Base-by-base conservation (phyloP, 495 filamentous ascomycete species). In the Lasiosphaeris hirsuta region DNA sequence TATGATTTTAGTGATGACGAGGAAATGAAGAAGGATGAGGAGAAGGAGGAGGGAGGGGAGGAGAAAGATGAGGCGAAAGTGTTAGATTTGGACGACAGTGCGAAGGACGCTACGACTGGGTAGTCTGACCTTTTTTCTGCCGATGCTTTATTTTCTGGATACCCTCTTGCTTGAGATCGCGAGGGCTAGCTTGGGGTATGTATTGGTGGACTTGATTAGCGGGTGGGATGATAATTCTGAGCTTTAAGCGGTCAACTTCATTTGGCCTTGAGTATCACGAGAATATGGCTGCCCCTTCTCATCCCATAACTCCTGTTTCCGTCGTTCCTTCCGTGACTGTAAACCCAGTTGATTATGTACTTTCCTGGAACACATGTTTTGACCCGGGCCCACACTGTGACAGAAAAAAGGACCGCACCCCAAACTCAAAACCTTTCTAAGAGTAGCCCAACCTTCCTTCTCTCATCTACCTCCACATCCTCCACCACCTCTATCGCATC, bases 31-130 rank as follows among this genome's bases (percentile, higher is more conserved):
- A 54, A 55, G 23, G 51, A 41, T n/a, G 51, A 56, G 15, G 48
- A 56, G 14, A 35, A 52, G 37, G 30, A 57, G 30, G 18, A 57
- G 30, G 35, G 53, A 13, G 42, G 37, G 49, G 59, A 63, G 37
- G 60, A 64, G 38, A 45, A 48, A 48, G 68, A 73, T 50, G 66
- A 68, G 51, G 65, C 66, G 17, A 70, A 69, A 61, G 73, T 77
- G 19, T 54, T 79, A 55, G 76, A 79, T 59, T 60, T 79, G 34
- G 76, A 79, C 60, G 76, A 79, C 44, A 77, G 74, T 42, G 72
- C 74, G 41, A 78, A 77, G 60, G 75, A 78, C 57, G 74, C 75
- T 11, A 72, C 70, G 10, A 54, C 73, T 56, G 71, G 56, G 37
- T 64, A 65, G 60, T 50, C 11, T n/a, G 39, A 8, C 11, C 17